phyloP scores from a whole-genome alignment of 495 filamentous ascomycete species.

The Penicillium atrosanguineum region DNA sequence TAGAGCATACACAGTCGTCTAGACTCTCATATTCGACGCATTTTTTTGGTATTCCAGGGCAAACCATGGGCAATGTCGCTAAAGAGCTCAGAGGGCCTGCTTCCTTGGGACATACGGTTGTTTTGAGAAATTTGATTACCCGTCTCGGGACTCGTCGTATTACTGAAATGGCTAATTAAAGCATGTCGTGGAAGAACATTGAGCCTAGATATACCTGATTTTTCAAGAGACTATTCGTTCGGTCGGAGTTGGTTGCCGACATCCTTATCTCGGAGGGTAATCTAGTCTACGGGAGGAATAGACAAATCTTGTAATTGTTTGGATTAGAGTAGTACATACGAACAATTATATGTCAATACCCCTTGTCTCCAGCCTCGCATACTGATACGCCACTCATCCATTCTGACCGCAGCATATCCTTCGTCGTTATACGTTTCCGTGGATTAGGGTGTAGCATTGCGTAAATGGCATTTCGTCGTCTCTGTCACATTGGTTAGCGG shows the following conservation, averaged over 20 bases:
- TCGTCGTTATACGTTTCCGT: conserved; percentile 15
- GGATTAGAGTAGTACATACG: neutral
- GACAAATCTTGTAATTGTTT: neutral
- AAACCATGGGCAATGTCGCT: no score
- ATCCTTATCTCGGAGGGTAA: neutral
- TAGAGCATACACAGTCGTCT: no score
- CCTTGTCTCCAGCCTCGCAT: conserved; percentile 22
- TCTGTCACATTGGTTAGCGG: conserved; percentile 3
- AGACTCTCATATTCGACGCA: no score
- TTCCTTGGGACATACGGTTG: no score
- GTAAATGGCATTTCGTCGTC: conserved; percentile 26
- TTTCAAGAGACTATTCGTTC: neutral
- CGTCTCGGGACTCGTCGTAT: no score
- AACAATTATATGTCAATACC: conserved; percentile 1
- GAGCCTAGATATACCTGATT: neutral
- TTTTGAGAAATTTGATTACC: no score
- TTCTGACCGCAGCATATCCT: conserved; percentile 17
- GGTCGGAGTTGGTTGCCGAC: neutral
- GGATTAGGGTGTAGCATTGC: conserved; percentile 26
- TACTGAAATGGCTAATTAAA: no score
- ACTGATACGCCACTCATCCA: conserved; percentile 22
- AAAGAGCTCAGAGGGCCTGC: no score
- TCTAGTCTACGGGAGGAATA: neutral
- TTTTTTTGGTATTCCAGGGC: no score
- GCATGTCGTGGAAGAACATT: no score